Base-by-base conservation (phyloP, 2,329 filamentous ascomycete genomes). In the Arachnomyces sp. region DNA sequence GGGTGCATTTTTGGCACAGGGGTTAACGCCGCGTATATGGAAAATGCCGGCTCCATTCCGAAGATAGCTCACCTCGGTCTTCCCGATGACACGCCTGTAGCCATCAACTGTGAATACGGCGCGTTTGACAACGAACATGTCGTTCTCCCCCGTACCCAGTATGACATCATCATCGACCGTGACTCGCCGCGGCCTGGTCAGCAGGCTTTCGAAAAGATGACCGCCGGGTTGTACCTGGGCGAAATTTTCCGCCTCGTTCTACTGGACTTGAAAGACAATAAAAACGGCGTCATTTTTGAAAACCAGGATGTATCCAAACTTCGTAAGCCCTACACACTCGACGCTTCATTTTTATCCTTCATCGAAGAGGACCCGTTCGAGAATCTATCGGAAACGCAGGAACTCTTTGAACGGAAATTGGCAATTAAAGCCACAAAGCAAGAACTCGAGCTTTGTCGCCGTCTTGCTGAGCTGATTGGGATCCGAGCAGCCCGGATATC, bases 1-100 rank as follows among this genome's bases (percentile, higher is more conserved):
- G 92, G 92, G 41, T 95, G 90, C 66, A 98, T 98, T 60, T 98
- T 98, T 56, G 92, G 92, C 54, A 98, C 92, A 9, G 92, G 92
- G 44, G 95, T 92, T 70, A 98, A 98, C 57, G 92, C 90, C 31
- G 92, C 92, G 30, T 98, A 98, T 71, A 94, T 98, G 84, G 92
- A 98, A 67, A 69, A 93, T 56, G 86, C 79, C 49, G 88, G 87
- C 49, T 86, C 83, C 9, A 87, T 98, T 49, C 90, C 89, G 49
- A 98, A 98, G 74, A 78, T 98, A 40, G 86, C 84, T 8, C 80
- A 95, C 68, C 77, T 94, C 73, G 92, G 93, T 56, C 77, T 96
- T 29, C 84, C 88, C 36, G 72, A 86, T 0, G 81, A 92, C 46
- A 80, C 80, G 45, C 87, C 83, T 34, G 93, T 95, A 74, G 88